Conservation (phyloP, 225 moss, liverwort and hornwort genomes). For the Climacium dendroides region DNA sequence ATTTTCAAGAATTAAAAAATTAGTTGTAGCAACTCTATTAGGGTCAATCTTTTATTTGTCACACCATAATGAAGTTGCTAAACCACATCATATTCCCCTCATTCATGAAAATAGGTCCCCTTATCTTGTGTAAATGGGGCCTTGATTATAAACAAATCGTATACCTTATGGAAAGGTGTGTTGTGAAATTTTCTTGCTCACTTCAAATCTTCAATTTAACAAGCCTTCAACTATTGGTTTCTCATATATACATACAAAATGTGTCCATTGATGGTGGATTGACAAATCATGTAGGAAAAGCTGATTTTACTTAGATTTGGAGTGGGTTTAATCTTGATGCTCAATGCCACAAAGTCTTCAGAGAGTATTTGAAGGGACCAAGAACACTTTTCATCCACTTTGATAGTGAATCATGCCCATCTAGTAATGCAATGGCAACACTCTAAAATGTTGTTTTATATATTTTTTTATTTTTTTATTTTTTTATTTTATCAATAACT, state of each 20-base stretch:
- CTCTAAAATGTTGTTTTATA: neutral
- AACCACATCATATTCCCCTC: too few relatives aligned
- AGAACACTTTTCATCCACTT: neutral
- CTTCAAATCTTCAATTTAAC: neutral
- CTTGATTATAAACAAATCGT: too few relatives aligned
- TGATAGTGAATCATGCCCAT: accelerated
- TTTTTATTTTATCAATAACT: too few relatives aligned
- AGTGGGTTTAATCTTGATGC: neutral
- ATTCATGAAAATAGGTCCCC: too few relatives aligned
- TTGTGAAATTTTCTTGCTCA: neutral
- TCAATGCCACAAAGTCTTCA: neutral
- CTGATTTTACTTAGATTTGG: accelerated
- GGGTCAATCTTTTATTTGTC: too few relatives aligned
- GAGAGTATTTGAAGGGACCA: neutral
- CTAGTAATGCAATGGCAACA: too few relatives aligned
- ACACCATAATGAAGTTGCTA: too few relatives aligned
- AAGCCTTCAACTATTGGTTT: neutral
- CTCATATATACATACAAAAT: neutral
- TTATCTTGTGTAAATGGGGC: too few relatives aligned
- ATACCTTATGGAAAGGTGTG: neutral
- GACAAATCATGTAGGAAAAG: neutral
- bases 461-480: neutral
- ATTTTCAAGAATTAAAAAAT: too few relatives aligned
- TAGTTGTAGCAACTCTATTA: too few relatives aligned
- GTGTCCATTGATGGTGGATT: neutral